Base-by-base conservation (phyloP, 257 asterid genomes). In the Fraxinus excelsior region DNA sequence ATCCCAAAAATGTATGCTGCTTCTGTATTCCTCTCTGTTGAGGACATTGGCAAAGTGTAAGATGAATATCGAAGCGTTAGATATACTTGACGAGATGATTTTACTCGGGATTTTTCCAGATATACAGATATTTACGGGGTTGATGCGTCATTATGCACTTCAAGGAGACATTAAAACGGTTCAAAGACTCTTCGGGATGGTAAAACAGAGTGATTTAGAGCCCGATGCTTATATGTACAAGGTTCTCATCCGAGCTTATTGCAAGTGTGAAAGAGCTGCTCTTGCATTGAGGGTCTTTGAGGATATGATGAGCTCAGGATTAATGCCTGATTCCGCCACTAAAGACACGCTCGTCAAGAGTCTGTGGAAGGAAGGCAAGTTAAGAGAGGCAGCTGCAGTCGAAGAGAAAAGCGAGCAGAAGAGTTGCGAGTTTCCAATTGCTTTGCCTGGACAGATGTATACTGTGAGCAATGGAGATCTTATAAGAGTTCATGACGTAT, bases 311-410 rank as follows among this genome's bases (percentile, higher is more conserved):
- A 87, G 80, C 80, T 84, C 85, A 0, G 73, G 84, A 6, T 65
- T 90, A 72, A 76, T 90, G 88, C 91, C 88, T 0, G 98, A 95
- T 81, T 73, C 60, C 58, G 79, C 83, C 16, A 86, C 99, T 7
- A 91, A 93, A 74, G 86, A 90, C 40, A 78, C 88, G 70, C 94
- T 95, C 4, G 97, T 95, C 73, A 95, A 88, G 85, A 90, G 96
- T 78, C 84, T 95, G 21, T 93, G 98, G 99, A 91, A 89, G 81
- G 98, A 93, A 85, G 97, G 98, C 2, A 93, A 90, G 87, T 88
- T 96, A 40, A 86, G 97, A 80, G 97, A 95, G 80, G 98, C 98
- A 12, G 99, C 96, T 77, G 87, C 80, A n/a, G 97, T 95, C 8
- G 96, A 90, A 84, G 97, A 91, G 87, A 86, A 80, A 70, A 85